Base-by-base conservation (phyloP, 2,329 filamentous ascomycete genomes). In the Paraconiothyrium brasiliense region DNA sequence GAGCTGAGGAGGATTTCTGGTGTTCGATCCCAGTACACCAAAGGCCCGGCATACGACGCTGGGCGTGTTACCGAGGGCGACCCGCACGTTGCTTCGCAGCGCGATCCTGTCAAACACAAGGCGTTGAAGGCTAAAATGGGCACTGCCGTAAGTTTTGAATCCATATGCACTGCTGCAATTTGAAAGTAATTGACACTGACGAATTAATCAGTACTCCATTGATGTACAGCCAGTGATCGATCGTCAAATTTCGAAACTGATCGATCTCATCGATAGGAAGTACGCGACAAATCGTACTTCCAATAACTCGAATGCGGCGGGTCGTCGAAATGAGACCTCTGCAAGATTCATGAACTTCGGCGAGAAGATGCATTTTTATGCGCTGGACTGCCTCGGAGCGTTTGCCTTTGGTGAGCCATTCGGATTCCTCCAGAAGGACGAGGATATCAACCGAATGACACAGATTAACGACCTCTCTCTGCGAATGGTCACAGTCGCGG, bases 231-330 rank as follows among this genome's bases (percentile, higher is more conserved):
- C 49, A 3, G 34, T 37, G 16, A 34, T 52, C 8, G 49, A 52
- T 39, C 32, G 34, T 7, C 49, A 52, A 14, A 52, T 52, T 9
- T 52, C 49, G 9, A 20, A 34, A 37, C 13, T 52, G 49, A 52
- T 52, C n/a, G 49, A 52, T 20, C 49, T 52, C 49, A 52, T 52
- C n/a, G 49, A 52, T 11, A 52, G 34, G 34, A 52, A 52, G 14
- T 52, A 52, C 34, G 49, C 49, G 3, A 52, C 49, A 37, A 52
- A 52, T 20, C 49, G 49, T 1, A 52, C 49, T 24, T 52, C 49
- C 10, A 39, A 34, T n/a, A 52, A 52, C 14, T 20, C 49, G 2
- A 52, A 34, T 7, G 49, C 49, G 13, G 49, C 39, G 39, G 49
- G 49, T 9, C 49, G 49, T 24, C 49, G 49, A n/a, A 52, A 52